Conservation (phyloP, 2,329 filamentous ascomycete genomes). For the Elsinoe necatrix region DNA sequence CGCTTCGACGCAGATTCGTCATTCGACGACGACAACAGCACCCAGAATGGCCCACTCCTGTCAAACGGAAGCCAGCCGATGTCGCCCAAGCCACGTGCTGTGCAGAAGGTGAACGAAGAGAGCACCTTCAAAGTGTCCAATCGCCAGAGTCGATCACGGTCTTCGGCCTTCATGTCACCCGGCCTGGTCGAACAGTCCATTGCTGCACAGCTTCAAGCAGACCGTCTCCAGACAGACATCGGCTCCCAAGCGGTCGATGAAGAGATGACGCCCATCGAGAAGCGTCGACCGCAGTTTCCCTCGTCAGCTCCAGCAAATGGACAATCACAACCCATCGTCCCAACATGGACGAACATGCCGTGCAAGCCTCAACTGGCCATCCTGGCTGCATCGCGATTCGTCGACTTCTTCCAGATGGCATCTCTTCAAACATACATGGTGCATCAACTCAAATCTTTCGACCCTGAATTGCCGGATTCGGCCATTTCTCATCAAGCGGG, state of each 20-base stretch:
- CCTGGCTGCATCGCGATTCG: conserved; percentile 34
- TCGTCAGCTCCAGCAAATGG: neutral
- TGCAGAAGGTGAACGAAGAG: conserved; percentile 9
- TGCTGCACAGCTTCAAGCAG: neutral
- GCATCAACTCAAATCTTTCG: conserved; percentile 36
- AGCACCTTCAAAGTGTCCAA: conserved; percentile 13
- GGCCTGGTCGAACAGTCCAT: conserved; percentile 3
- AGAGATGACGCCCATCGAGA: conserved; percentile 14
- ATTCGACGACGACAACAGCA: conserved; percentile 16
- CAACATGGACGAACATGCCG: conserved; percentile 35
- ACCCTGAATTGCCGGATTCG: conserved; percentile 38
- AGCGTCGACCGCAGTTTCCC: conserved; percentile 11
- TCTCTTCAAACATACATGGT: conserved; percentile 39
- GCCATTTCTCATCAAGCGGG: conserved; percentile 37
- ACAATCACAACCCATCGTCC: conserved; percentile 18
- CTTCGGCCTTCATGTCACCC: conserved; percentile 7
- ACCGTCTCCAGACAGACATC: neutral
- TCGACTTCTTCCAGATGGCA: conserved; percentile 39
- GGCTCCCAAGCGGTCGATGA: neutral
- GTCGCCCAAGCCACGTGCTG: neutral
- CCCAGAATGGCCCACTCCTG: conserved; percentile 13
- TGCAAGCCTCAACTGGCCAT: conserved; percentile 35
- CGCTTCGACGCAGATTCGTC: conserved; percentile 12
- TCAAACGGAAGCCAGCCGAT: conserved; percentile 1
- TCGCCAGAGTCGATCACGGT: conserved; percentile 6